Conservation (phyloP, 1,139 yeast genomes). For the Debaryomyces coudertii region DNA sequence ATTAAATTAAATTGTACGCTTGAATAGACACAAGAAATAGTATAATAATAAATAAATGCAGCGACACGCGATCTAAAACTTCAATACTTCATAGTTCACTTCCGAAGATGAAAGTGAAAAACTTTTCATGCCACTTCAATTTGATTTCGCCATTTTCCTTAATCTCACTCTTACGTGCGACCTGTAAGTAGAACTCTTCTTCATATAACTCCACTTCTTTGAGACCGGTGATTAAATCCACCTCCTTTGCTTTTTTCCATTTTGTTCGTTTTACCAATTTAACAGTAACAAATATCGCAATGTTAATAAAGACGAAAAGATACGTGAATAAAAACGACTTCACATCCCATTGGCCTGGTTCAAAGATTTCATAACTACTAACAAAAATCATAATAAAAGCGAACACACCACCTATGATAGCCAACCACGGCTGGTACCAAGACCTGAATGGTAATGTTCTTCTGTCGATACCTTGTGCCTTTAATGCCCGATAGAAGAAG, state of each 20-base stretch:
- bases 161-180: conserved; percentile 19
- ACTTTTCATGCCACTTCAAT: conserved; percentile 15
- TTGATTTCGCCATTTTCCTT: conserved; percentile 20
- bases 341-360: conserved; percentile 63
- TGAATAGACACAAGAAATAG: background rate
- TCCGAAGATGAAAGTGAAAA: conserved; percentile 26
- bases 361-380: conserved; percentile 68
- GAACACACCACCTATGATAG: conserved; percentile 31
- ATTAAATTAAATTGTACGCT: background rate
- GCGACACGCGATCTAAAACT: background rate
- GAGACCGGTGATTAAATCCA: conserved; percentile 43
- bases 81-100: conserved; percentile 21
- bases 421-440: conserved; percentile 50
- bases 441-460: conserved; percentile 53
- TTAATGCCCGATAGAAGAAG: conserved; percentile 27
- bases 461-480: conserved; percentile 59
- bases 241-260: conserved; percentile 51
- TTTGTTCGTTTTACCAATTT: conserved; percentile 58
- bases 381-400: conserved; percentile 58
- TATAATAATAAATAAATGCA: background rate
- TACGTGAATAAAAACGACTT: conserved; percentile 68
- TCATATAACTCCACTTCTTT: conserved; percentile 54
- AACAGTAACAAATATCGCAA: conserved; percentile 58
- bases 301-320: conserved; percentile 65
- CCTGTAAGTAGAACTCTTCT: conserved; percentile 22